These are phyloP conservation scores for Passalora sequoiae DNA, from an alignment of 2,329 filamentous ascomycete genomes.

Conservation along the genomic window DNA sequence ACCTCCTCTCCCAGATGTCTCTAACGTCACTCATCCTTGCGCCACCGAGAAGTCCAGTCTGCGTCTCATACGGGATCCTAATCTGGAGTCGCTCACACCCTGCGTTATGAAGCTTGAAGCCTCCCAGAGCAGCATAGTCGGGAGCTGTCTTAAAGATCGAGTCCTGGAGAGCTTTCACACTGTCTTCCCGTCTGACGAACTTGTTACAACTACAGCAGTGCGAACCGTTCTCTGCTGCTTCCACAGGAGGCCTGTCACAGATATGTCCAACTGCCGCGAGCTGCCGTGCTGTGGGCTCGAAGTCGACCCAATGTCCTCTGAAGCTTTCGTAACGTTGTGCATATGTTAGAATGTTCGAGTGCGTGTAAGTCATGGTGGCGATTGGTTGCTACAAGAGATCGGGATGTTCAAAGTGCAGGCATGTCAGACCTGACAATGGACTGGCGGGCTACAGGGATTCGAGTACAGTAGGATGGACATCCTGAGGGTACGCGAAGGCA, in stretches of 20 bases:
- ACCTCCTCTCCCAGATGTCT: constrained; percentile 12
- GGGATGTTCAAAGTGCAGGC: not conserved
- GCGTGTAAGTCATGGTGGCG: constrained; percentile 1
- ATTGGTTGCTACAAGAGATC: too few species aligned
- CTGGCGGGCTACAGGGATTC: not conserved
- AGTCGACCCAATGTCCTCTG: constrained; percentile 22
- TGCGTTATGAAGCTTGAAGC: constrained; percentile 23
- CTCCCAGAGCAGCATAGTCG: not conserved
- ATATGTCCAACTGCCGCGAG: constrained; percentile 32
- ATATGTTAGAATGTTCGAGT: constrained; percentile 3
- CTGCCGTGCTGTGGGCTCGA: constrained; percentile 25
- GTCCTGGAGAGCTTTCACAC: constrained; percentile 23
- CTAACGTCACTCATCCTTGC: constrained; percentile 13
- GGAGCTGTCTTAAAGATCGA: constrained; percentile 4
- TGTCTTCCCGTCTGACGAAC: constrained; percentile 26
- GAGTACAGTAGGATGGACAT: too few species aligned
- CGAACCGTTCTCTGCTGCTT: constrained; percentile 30
- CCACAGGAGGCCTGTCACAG: constrained; percentile 29
- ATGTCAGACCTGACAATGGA: not conserved
- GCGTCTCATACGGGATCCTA: constrained; percentile 26
- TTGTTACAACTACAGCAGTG: constrained; percentile 27
- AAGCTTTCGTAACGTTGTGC: constrained; percentile 19
- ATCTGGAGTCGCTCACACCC: constrained; percentile 24
- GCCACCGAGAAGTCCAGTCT: constrained; percentile 6
- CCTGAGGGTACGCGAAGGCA: too few species aligned